phyloP scores from a whole-genome alignment of 345 rosid species.

The Pistacia atlantica region DNA sequence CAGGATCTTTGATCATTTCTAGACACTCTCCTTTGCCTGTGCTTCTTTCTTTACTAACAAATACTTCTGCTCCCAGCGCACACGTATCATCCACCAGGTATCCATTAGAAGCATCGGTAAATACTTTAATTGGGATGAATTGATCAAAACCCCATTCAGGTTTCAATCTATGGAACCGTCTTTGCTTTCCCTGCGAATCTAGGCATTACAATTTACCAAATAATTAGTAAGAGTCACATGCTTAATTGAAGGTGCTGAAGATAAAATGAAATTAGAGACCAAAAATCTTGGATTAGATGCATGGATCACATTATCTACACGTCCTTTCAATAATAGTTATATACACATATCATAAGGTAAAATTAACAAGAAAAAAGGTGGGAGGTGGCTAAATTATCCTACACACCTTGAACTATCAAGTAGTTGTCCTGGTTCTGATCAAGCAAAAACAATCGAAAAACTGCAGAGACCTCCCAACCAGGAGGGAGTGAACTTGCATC shows the following conservation, averaged over 20 bases:
- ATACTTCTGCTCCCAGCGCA: slow-evolving; percentile 47
- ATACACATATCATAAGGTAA: too few species aligned
- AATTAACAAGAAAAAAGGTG: too few species aligned
- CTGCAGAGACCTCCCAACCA: slow-evolving; percentile 55
- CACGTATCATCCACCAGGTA: slow-evolving; percentile 41
- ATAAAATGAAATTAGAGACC: background rate
- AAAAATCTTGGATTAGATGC: too few species aligned
- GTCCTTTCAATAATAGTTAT: too few species aligned
- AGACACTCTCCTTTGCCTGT: slow-evolving; percentile 39
- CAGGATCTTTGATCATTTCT: slow-evolving; percentile 23
- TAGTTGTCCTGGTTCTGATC: slow-evolving; percentile 43
- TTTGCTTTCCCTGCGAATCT: slow-evolving; percentile 37
- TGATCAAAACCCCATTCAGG: slow-evolving; percentile 47
- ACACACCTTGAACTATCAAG: slow-evolving; percentile 38
- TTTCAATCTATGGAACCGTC: slow-evolving; percentile 38
- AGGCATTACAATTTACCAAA: slow-evolving; percentile 7
- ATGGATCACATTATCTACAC: too few species aligned
- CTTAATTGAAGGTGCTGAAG: background rate
- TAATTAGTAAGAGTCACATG: background rate
- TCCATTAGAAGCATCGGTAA: slow-evolving; percentile 35
- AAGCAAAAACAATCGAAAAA: slow-evolving; percentile 49
- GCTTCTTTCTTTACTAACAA: slow-evolving; percentile 37
- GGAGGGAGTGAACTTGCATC: slow-evolving; percentile 42
- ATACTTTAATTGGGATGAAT: slow-evolving; percentile 23
- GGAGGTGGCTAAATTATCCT: too few species aligned